phyloP scores from a whole-genome alignment of 768 basidiomycete genomes.

The Leccinellum luteum region DNA sequence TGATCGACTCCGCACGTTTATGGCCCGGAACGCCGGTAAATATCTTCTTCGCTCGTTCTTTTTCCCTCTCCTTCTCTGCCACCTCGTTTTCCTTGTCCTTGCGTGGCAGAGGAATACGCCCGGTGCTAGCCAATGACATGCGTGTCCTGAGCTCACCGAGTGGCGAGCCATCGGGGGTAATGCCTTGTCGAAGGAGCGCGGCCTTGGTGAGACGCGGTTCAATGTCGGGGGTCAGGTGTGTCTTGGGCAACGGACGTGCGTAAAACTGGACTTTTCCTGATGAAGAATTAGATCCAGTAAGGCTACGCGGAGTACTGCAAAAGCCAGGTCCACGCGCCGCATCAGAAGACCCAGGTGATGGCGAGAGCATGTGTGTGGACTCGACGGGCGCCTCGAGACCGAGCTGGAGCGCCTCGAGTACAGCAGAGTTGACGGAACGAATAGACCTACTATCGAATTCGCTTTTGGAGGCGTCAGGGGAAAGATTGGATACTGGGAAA shows the following conservation, averaged over 20 bases:
- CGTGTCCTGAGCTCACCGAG: constrained; percentile 19
- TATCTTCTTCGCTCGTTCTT: constrained; percentile 59
- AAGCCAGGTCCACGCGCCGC: constrained; percentile 19
- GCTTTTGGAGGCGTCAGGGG: constrained; percentile 38
- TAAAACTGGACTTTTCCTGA: constrained; percentile 55
- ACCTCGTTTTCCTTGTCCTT: constrained; percentile 29
- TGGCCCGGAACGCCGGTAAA: constrained; percentile 83
- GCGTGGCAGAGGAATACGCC: constrained; percentile 27
- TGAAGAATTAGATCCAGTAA: constrained; percentile 31
- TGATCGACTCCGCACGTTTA: constrained; percentile 64
- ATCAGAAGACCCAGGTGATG: constrained; percentile 23
- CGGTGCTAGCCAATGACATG: constrained; percentile 36
- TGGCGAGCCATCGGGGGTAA: constrained; percentile 38
- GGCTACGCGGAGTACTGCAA: constrained; percentile 27
- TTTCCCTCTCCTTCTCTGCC: constrained; percentile 54
- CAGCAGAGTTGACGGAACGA: constrained; percentile 45
- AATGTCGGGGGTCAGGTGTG: constrained; percentile 62
- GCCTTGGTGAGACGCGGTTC: constrained; percentile 75
- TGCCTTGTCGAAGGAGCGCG: constrained; percentile 68
- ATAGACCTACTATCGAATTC: constrained; percentile 36
- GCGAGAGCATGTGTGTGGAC: constrained; percentile 42
- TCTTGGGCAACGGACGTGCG: constrained; percentile 65
- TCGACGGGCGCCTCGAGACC: constrained; percentile 41
- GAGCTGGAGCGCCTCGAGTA: constrained; percentile 43
- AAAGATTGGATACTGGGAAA: constrained; percentile 67